Percentiles rank a stretch among this genome's conserved stretches.
phyloP scores from a whole-genome alignment of 2,329 filamentous ascomycete species.

The Boeremia lycopersici region DNA sequence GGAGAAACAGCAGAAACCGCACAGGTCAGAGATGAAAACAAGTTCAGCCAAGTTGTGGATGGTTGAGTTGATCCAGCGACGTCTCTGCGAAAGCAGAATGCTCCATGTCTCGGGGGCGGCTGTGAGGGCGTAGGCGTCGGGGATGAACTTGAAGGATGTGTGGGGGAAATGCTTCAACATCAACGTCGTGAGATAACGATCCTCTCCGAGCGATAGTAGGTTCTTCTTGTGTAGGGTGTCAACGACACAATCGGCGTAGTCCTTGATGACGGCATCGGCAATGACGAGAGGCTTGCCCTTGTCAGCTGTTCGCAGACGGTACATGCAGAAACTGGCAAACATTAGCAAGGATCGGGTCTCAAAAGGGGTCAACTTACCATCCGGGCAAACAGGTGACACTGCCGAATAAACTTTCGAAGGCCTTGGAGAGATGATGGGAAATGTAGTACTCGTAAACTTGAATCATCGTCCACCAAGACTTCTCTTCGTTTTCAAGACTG shows the following conservation, averaged over 20 bases:
- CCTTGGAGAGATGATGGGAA: conserved; percentile 94
- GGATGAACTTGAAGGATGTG: conserved; percentile 96
- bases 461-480: conserved; percentile 99
- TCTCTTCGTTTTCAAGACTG: conserved; percentile 91
- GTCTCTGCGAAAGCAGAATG: conserved; percentile 93
- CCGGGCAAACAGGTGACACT: conserved; percentile 98
- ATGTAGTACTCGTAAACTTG: conserved; percentile 99
- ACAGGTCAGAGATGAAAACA: conserved; percentile 88
- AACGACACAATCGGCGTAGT: conserved; percentile 87
- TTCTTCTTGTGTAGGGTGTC: conserved; percentile 98
- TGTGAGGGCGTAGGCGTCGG: conserved; percentile 90
- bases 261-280: conserved; percentile 81
- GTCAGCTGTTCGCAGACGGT: conserved; percentile 90
- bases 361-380: conserved; percentile 70
- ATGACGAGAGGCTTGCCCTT: conserved; percentile 95
- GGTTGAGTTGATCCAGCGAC: conserved; percentile 99
- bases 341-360: conserved; percentile 19
- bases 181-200: conserved; percentile 94
- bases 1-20: conserved; percentile 97
- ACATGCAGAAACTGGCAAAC: conserved; percentile 89
- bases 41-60: conserved; percentile 95
- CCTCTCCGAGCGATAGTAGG: conserved; percentile 87
- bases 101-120: conserved; percentile 94
- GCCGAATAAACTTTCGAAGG: conserved; percentile 96
- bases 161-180: conserved; percentile 98